phyloP scores from a whole-genome alignment of 805 yeast species.

The Candida verbasci region DNA sequence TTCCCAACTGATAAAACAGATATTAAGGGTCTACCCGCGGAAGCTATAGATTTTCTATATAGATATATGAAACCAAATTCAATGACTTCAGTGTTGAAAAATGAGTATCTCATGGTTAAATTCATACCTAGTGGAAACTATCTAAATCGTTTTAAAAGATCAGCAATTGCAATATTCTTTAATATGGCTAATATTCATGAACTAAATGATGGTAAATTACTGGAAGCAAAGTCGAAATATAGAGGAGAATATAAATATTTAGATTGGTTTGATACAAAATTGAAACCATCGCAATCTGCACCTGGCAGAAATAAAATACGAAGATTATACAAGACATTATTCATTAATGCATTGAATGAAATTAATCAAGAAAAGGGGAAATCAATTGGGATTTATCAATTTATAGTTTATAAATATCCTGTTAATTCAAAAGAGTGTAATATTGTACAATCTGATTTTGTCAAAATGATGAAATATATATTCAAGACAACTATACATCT shows the following conservation, averaged over 20 bases:
- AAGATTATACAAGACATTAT: slow-evolving; percentile 15
- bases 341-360: slow-evolving; percentile 14
- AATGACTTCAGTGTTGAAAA: slow-evolving; percentile 14
- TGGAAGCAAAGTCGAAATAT: slow-evolving; percentile 17
- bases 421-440: slow-evolving; percentile 13
- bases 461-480: neutral
- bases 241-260: slow-evolving; percentile 22
- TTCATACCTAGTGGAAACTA: slow-evolving; percentile 28
- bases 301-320: slow-evolving; percentile 23
- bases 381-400: slow-evolving; percentile 24
- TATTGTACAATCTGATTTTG: neutral
- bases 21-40: slow-evolving; percentile 30
- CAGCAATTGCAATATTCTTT: slow-evolving; percentile 34
- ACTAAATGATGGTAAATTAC: slow-evolving; percentile 23
- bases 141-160: slow-evolving; percentile 27
- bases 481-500: neutral
- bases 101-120: slow-evolving; percentile 20
- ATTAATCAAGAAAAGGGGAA: neutral
- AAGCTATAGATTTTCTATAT: slow-evolving; percentile 14
- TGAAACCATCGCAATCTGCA: slow-evolving; percentile 31
- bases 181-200: slow-evolving; percentile 22
- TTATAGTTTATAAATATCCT: slow-evolving; percentile 18
- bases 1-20: slow-evolving; percentile 29
- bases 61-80: slow-evolving; percentile 7
- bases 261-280: slow-evolving; percentile 19